These are phyloP conservation scores for Pythium rishiriense DNA, from an alignment of 352 stramenopile genomes.

Conservation along the genomic window DNA sequence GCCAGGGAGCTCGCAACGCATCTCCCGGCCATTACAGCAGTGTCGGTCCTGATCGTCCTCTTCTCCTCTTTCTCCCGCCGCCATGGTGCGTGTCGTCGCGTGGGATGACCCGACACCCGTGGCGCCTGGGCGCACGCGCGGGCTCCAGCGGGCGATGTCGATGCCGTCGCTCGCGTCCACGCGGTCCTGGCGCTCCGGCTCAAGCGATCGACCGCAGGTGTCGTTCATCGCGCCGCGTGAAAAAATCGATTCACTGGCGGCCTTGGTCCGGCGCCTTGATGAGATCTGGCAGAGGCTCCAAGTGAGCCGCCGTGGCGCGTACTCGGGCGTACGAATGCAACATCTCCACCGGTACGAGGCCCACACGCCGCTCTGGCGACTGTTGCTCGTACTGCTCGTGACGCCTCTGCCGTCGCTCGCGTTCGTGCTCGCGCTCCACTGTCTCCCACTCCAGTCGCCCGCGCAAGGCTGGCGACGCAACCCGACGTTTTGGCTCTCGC, in stretches of 20 bases:
- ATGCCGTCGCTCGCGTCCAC: conserved; percentile 8
- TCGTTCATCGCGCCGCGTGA: neutral
- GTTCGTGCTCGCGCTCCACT: conserved; percentile 23
- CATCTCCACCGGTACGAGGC: conserved; percentile 16
- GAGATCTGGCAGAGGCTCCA: conserved; percentile 18
- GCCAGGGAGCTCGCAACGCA: no score
- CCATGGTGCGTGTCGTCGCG: conserved; percentile 13
- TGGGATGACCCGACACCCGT: conserved; percentile 1
- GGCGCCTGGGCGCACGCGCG: neutral
- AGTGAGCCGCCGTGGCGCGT: conserved; percentile 22
- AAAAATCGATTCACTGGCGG: conserved; percentile 1
- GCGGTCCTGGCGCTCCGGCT: conserved; percentile 11
- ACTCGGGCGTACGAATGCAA: conserved; percentile 22
- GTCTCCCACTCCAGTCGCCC: conserved; percentile 16
- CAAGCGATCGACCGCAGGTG: conserved; percentile 1
- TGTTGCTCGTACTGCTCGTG: conserved; percentile 9
- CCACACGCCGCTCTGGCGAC: conserved; percentile 9
- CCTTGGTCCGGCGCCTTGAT: conserved; percentile 2
- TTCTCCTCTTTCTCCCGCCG: neutral
- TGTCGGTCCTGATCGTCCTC: no score
- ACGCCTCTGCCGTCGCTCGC: conserved; percentile 25
- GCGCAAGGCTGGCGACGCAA: conserved; percentile 10
- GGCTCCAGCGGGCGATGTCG: neutral
- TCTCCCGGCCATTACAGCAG: no score
- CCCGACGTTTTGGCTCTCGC: conserved; percentile 15